Evolutionary conservation across 345 rosid species (phyloP), one percentile per base, ranked within the genome.

Genomic region (Boechera retrofracta): DNA sequence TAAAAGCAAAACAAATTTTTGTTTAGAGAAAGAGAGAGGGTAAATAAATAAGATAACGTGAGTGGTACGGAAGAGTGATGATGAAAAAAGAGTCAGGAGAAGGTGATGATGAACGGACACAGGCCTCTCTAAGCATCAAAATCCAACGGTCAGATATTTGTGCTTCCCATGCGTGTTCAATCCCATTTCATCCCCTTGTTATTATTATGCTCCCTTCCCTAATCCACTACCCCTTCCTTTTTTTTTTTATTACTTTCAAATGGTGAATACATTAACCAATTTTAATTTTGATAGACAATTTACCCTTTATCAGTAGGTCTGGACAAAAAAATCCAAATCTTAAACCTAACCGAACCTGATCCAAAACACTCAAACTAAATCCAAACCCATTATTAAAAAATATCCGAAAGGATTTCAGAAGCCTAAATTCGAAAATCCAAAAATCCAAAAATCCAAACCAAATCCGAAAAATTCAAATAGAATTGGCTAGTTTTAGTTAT

Each of bases 111-210:
- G 81, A 78, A 78, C 77, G 80, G 73, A 58, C 64, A 41, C 69
- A 16, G 16, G 62, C 64, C 42, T 60, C 68, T 47, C 58, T 29
- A 67, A 33, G 60, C 58, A 67, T 7, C 38, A 67, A 67, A 79
- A 16, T 79, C 82, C 59, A 67, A 79, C 78, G 82, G 82, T 51
- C 82, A 79, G 73, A 73, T 79, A 10, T 73, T 51, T 52, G 38
- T 79, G 82, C 72, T 60, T 73, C 82, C 78, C 82, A 78, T 61
- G 82, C 82, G 74, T 72, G 64, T 78, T 16, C 16, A 16, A 16
- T 16, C 24, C 21, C 60, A 48, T 61, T 61, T 33, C 72, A 56
- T 71, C 71, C 10, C 21, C 12, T 31, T 70, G 16, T 61, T 41
- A 70, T 70, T 53, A 64, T 77, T 77, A 54, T 77, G 76, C 60